Evolutionary conservation across 768 basidiomycete species (phyloP), one percentile per base, ranked within the genome.

Genomic region (Suillus discolor): DNA sequence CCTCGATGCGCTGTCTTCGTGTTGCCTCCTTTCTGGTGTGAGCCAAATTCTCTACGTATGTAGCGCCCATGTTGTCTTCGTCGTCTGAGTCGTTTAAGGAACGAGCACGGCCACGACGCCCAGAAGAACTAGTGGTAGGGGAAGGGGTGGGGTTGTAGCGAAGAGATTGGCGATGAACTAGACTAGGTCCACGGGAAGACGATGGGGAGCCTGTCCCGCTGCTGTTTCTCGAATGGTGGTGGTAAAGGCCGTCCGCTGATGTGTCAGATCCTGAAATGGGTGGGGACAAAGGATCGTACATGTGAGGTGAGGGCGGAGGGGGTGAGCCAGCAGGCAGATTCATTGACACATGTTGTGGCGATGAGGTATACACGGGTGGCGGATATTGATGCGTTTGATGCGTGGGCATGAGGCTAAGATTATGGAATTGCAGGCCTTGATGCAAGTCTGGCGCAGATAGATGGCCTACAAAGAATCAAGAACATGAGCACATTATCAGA

Each of bases 181-280:
- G 84, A 74, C 87, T 88, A 77, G 88, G 85, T 54, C 84, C 89
- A 74, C 92, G 83, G 63, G 92, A 93, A 44, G 91, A 90, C 36
- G 90, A 85, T 57, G 92, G 89, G 68, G 92, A 93, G 72, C 89
- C 90, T 63, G 89, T 86, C 70, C 82, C 79, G 75, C 88, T 87
- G 75, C 88, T 90, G 81, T 92, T 91, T 76, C 84, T 81, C 67
- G 90, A 91, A 70, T 82, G 83, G 66, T 69, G 54, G 81, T 90
- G 89, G 84, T 92, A 89, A 66, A 89, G 77, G 73, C 90, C 90
- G 85, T 93, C 91, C 71, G 84, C 90, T 74, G 92, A 93, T 76
- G 91, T 91, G 80, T 94, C 92, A 81, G 92, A 93, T 81, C 92
- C 92, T 82, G 92, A 93, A 75, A 92, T 83, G 80, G 90, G 91